Evolutionary conservation across 1,284 basidiomycete genomes (phyloP), one percentile per base, ranked within the genome.

Genomic region (Porodaedalea pini): DNA sequence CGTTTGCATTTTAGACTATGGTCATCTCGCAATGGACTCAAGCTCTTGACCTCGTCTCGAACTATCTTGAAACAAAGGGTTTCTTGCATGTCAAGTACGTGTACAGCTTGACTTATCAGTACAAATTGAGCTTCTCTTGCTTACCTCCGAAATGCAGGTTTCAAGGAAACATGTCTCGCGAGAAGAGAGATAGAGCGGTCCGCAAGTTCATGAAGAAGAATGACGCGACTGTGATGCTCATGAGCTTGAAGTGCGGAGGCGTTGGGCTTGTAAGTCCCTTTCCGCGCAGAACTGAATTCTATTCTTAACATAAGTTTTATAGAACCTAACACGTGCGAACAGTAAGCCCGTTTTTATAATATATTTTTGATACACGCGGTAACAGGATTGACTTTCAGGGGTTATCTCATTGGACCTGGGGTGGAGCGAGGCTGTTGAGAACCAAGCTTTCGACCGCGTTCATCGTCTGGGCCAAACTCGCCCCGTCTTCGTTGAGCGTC

Each of bases 21-120:
- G 68, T 87, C 55, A 73, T 86, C 36, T 83, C 81, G 0, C 82
- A 85, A 64, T 86, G 83, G 82, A 84, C 82, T 1, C 67, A 71
- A 11, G 83, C 79, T 57, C 71, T 85, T 3, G 67, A 73, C 8
- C 71, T 85, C 6, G 78, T 83, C 8, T 82, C 81, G 0, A 69
- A 78, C 58, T 85, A 83, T 63, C 69, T 85, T 13, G 67, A 69
- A 0, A 77, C 81, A 65, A 71, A 75, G 17, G 71, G 71, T 4
- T 73, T 84, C 56, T 62, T 69, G 2, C 78, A 82, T 62, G 77
- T 84, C 61, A 80, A 80, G 75, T 86, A 65, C 25, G 70, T 66
- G 31, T 19, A 40, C n/a, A n/a, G 41, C 2, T 15, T 23, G 41
- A 23, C 5, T 17, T 2, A 4, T 23, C 11, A 29, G 13, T 29